Evolutionary conservation across 2,329 filamentous ascomycete species (phyloP).

Genomic region (Trichoderma sp.): DNA sequence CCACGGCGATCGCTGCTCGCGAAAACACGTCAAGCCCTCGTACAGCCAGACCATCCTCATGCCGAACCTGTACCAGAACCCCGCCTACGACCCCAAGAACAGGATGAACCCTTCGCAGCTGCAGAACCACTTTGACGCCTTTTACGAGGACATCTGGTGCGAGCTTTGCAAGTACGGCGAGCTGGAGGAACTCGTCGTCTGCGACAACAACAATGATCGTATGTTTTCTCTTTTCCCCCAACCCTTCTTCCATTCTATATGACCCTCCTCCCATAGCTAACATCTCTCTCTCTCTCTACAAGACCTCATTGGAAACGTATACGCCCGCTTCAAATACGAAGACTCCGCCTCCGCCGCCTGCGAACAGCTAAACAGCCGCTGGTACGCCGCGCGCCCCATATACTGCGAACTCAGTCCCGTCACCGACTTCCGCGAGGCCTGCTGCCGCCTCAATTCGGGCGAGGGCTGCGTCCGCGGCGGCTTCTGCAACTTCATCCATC

Average conservation of each 20-base stretch:
- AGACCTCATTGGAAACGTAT: conserved; percentile 98
- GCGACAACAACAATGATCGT: conserved; percentile 99
- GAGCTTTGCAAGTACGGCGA: conserved; percentile 99
- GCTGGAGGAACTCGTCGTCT: conserved; percentile 95
- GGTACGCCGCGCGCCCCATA: conserved; percentile 95
- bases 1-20: conserved; percentile 95
- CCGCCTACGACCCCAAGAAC: conserved; percentile 91
- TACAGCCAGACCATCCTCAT: conserved; percentile 98
- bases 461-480: conserved; percentile 94
- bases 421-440: conserved; percentile 97
- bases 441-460: conserved; percentile 88
- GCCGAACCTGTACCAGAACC: conserved; percentile 98
- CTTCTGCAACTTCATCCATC: conserved; percentile 99
- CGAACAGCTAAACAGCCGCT: conserved; percentile 88
- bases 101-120: conserved; percentile 96
- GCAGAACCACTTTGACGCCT: conserved; percentile 99
- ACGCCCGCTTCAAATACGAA: conserved; percentile 99
- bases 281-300: background rate
- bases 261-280: background rate
- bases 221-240: conserved; percentile 36
- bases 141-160: conserved; percentile 99
- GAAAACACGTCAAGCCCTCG: conserved; percentile 98
- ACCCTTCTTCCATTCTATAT: background rate
- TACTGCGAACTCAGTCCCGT: conserved; percentile 97
- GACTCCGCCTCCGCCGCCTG: conserved; percentile 90